Conservation (phyloP, 2,329 filamentous ascomycete genomes). For the Colletotrichum scovillei region DNA sequence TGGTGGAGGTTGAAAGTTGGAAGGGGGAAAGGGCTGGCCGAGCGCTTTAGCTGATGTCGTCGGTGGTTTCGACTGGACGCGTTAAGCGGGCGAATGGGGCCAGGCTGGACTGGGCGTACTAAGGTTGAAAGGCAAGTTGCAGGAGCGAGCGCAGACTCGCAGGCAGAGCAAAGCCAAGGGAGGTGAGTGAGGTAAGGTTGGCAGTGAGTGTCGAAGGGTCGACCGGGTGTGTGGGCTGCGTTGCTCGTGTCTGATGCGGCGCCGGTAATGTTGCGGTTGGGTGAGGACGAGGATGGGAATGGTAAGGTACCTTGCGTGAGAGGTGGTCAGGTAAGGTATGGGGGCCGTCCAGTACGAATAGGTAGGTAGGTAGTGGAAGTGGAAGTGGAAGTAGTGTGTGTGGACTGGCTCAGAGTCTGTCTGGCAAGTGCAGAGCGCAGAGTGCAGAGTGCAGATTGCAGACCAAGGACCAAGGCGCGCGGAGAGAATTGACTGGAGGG, state of each 20-base stretch:
- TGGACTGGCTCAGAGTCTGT: background rate
- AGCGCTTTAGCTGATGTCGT: constrained; percentile 35
- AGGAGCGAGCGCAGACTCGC: constrained; percentile 12
- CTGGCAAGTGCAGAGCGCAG: background rate
- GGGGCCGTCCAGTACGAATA: background rate
- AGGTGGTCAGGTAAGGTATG: background rate
- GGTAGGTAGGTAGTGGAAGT: background rate
- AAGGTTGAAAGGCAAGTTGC: constrained; percentile 18
- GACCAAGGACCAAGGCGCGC: constrained; percentile 12
- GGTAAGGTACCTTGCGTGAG: background rate
- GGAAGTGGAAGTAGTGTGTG: background rate
- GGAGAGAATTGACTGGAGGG: constrained; percentile 2
- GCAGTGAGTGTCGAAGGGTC: constrained; percentile 5
- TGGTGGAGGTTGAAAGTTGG: constrained; percentile 33
- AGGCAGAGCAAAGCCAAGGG: constrained; percentile 4
- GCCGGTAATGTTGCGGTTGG: constrained; percentile 3
- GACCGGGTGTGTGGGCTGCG: background rate
- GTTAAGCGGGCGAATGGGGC: constrained; percentile 36
- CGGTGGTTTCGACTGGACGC: constrained; percentile 32
- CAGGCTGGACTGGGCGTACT: constrained; percentile 23
- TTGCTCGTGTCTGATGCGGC: constrained; percentile 16
- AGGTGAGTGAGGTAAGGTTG: background rate
- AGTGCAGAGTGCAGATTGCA: constrained; percentile 6
- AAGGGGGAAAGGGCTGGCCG: constrained; percentile 24
- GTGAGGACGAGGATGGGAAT: background rate